phyloP scores from a whole-genome alignment of 768 basidiomycete species.

The Fibroporia radiculosa region DNA sequence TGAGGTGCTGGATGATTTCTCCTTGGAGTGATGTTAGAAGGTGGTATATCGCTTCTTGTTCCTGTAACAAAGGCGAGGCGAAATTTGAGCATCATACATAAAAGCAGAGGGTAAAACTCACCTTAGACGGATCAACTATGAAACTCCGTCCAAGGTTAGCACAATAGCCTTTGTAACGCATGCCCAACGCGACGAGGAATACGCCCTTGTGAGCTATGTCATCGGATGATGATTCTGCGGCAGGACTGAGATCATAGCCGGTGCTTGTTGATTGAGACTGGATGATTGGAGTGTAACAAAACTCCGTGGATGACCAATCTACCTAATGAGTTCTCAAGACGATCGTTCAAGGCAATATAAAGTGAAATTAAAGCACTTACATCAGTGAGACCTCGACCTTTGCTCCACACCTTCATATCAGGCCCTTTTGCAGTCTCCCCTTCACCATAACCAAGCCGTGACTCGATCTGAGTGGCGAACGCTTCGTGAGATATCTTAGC shows the following conservation, averaged over 20 bases:
- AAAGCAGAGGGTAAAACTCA: constrained; percentile 25
- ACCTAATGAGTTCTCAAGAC: constrained; percentile 39
- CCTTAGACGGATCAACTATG: constrained; percentile 89
- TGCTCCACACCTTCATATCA: constrained; percentile 88
- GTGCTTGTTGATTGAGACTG: constrained; percentile 80
- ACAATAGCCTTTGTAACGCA: constrained; percentile 91
- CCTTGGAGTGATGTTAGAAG: constrained; percentile 72
- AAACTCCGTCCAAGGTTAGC: constrained; percentile 90
- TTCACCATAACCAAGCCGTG: constrained; percentile 78
- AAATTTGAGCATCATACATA: constrained; percentile 1
- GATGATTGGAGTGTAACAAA: constrained; percentile 92
- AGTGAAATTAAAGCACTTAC: constrained; percentile 36
- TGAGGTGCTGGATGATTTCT: constrained; percentile 68
- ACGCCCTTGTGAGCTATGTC: constrained; percentile 84
- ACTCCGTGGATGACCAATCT: constrained; percentile 87
- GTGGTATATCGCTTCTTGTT: constrained; percentile 85
- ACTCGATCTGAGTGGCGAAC: constrained; percentile 81
- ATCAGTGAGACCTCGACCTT: constrained; percentile 64
- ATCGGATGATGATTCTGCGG: constrained; percentile 79
- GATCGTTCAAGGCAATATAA: not conserved
- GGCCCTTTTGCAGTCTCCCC: constrained; percentile 73
- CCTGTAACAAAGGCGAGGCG: constrained; percentile 49
- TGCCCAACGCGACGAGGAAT: constrained; percentile 77
- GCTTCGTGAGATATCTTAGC: constrained; percentile 85
- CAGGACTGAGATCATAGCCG: constrained; percentile 84